Conservation (phyloP, 108 stramenopile species). For the Pseudonitzschia delicatissima region DNA sequence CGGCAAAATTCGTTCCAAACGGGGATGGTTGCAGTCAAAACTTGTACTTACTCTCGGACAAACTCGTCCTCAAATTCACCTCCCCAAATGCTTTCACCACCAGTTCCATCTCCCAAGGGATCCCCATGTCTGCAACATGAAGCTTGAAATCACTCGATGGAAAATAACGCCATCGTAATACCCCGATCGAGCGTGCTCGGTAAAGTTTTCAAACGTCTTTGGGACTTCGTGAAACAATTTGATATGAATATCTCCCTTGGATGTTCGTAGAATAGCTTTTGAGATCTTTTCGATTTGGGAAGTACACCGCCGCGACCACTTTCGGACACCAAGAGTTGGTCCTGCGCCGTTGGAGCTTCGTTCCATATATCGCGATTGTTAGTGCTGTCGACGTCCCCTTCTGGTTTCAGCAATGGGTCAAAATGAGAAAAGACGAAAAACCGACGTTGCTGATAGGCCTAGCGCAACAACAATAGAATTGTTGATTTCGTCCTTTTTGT, state of each 20-base stretch:
- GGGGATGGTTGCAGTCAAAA: not conserved
- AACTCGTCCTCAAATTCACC: constrained; percentile 99
- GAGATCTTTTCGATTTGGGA: constrained; percentile 28
- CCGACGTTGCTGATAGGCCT: constrained; percentile 85
- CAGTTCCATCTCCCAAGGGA: constrained; percentile 99
- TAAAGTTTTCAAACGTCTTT: constrained; percentile 95
- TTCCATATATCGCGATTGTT: constrained; percentile 91
- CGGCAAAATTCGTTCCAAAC: not conserved
- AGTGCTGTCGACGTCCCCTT: constrained; percentile 35
- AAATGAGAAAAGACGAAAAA: constrained; percentile 91
- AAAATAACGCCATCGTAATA: constrained; percentile 99
- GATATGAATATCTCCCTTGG: constrained; percentile 94
- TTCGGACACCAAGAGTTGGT: constrained; percentile 50
- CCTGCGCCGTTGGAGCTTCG: constrained; percentile 90
- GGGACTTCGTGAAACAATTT: constrained; percentile 89
- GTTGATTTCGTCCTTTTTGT: constrained; percentile 24
- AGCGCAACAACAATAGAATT: constrained; percentile 77
- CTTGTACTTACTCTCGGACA: constrained; percentile 55
- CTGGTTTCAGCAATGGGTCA: constrained; percentile 59
- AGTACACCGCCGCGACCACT: not conserved
- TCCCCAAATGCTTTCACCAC: constrained; percentile 99
- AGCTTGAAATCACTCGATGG: constrained; percentile 92
- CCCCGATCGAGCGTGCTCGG: constrained; percentile 81
- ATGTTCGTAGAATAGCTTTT: constrained; percentile 91
- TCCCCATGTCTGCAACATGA: constrained; percentile 99